Evolutionary conservation across 208 protist species (phyloP), one percentile per base, ranked within the genome.

Genomic region (Crithidia expoeki): DNA sequence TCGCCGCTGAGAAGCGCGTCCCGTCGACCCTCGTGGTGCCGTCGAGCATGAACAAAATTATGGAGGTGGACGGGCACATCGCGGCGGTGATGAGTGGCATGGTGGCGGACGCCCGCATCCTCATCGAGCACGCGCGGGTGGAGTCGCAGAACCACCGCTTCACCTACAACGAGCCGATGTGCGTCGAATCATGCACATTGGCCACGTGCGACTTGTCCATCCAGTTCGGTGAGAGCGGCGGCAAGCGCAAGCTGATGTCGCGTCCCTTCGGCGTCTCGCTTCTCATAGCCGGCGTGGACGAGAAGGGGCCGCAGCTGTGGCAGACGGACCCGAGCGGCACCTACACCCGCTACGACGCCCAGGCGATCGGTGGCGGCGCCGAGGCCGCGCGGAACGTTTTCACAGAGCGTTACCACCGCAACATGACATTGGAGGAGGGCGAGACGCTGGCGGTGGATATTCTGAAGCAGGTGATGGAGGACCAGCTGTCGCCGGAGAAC

Each of bases 381-480:
- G 98, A 99, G 83, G 98, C 98, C 56, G 99, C 99, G 34, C 98
- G 99, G 80, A 93, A 93, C 11, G 84, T 96, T 33, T 94, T 99
- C 30, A 93, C 98, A 62, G 99, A 99, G 57, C 81, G 97, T 30
- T 99, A 99, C 79, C 89, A 98, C 57, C 97, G 97, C 49, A 93
- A 93, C 38, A 98, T 99, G 91, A 98, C 95, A 9, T 72, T 99
- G 17, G 77, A 79, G 47, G 98, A 99, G 68, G 98, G 97, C 7
- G 97, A 99, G 80, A 91, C 85, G 42, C 81, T 99, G 7, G 96
- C 98, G 16, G 76, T 99, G 27, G 78, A 86, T 7, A 99, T 98
- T 50, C 87, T 99, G 34, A 99, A 99, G 81, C 96, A 99, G 77
- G 98, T 99, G 9, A 99, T 99, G 98, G 98, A 99, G 78, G 98